Evolutionary conservation across 1,284 basidiomycete genomes (phyloP).

Genomic region (Apiotrichum sp.): DNA sequence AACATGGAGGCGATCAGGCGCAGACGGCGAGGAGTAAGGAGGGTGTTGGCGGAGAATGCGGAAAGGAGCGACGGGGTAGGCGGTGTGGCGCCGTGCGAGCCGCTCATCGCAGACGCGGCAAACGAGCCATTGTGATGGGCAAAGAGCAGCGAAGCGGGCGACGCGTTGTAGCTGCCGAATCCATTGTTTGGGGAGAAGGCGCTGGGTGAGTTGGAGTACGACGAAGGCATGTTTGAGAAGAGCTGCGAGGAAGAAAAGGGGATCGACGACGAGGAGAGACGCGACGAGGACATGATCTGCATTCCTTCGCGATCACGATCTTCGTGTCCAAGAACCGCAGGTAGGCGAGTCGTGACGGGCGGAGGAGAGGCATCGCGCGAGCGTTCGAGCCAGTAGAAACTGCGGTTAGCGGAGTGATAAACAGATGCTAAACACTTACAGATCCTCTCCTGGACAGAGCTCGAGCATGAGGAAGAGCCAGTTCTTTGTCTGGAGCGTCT

Average conservation of each 20-base stretch:
- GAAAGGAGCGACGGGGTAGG: slow-evolving; percentile 90
- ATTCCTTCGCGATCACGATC: slow-evolving; percentile 21
- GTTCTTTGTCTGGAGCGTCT: slow-evolving; percentile 72
- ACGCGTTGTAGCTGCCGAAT: slow-evolving; percentile 19
- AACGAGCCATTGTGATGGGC: slow-evolving; percentile 34
- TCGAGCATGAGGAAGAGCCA: slow-evolving; percentile 78
- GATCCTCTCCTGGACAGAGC: slow-evolving; percentile 91
- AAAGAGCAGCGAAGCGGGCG: slow-evolving; percentile 39
- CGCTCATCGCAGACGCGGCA: background rate
- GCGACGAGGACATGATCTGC: slow-evolving; percentile 41
- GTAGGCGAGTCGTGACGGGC: slow-evolving; percentile 50
- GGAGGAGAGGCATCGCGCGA: slow-evolving; percentile 73
- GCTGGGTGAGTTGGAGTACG: slow-evolving; percentile 33
- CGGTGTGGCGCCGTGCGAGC: slow-evolving; percentile 58
- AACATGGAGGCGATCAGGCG: slow-evolving; percentile 96
- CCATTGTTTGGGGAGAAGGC: slow-evolving; percentile 26
- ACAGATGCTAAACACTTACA: slow-evolving; percentile 25
- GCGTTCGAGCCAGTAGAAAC: slow-evolving; percentile 94
- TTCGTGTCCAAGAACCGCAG: slow-evolving; percentile 6
- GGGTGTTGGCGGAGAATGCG: slow-evolving; percentile 70
- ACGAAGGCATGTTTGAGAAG: slow-evolving; percentile 32
- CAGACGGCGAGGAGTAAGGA: slow-evolving; percentile 79
- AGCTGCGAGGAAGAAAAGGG: slow-evolving; percentile 44
- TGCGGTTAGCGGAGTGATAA: slow-evolving; percentile 14
- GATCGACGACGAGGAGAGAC: slow-evolving; percentile 44